Conservation (phyloP, 768 basidiomycete species). For the Termitomyces heimii region DNA sequence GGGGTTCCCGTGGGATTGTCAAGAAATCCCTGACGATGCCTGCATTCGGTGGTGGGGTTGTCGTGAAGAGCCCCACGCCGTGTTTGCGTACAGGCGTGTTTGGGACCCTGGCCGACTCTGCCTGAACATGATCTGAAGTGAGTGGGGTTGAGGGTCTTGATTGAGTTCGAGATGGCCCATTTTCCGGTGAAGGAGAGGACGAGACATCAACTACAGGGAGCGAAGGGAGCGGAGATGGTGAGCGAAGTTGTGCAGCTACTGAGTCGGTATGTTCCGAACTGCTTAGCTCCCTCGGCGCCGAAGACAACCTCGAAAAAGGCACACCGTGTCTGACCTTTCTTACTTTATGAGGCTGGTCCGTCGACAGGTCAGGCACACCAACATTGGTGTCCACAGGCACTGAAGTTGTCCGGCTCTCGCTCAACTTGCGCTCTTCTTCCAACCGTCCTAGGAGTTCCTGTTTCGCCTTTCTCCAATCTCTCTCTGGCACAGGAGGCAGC, state of each 20-base stretch:
- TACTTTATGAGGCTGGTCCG: slow-evolving; percentile 6
- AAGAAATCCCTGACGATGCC: not conserved
- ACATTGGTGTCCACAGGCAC: not conserved
- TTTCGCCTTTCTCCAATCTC: slow-evolving; percentile 50
- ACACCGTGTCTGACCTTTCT: slow-evolving; percentile 10
- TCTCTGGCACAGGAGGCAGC: slow-evolving; percentile 35
- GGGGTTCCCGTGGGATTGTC: not conserved
- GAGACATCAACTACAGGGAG: not conserved
- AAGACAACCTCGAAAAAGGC: slow-evolving; percentile 2
- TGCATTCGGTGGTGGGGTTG: slow-evolving; percentile 6
- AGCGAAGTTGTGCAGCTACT: not conserved
- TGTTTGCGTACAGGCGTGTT: slow-evolving; percentile 4
- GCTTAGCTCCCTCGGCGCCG: not conserved
- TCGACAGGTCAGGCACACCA: not conserved
- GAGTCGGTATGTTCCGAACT: not conserved
- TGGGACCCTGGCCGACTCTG: not conserved
- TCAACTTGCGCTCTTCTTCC: slow-evolving; percentile 2
- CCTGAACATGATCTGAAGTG: not conserved
- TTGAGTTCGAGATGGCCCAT: not conserved
- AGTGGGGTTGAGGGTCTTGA: not conserved
- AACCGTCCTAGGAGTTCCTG: slow-evolving; percentile 9
- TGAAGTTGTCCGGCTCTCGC: not conserved
- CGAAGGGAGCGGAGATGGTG: not conserved
- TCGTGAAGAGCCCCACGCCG: slow-evolving; percentile 3
- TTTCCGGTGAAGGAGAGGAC: not conserved